Conservation (phyloP, 495 filamentous ascomycete genomes). For the Massariosphaeria phaeospora region DNA sequence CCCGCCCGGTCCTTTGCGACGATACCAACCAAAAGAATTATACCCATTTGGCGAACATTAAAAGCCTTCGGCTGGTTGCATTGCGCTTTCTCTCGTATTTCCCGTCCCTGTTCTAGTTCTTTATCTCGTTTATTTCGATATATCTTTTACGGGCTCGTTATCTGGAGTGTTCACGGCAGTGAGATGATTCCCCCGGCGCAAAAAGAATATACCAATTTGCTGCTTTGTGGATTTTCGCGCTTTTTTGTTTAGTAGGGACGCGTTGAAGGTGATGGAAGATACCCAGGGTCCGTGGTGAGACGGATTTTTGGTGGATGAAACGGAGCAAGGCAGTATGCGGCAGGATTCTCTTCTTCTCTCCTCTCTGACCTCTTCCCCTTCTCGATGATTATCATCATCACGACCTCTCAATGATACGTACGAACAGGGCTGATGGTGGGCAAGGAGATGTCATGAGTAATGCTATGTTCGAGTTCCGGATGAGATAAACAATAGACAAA, state of each 20-base stretch:
- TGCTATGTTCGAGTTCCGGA: slow-evolving; percentile 7
- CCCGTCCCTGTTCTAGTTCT: not conserved
- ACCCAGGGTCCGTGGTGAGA: slow-evolving; percentile 14
- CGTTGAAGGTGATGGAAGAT: not conserved
- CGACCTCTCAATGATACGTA: slow-evolving; percentile 1
- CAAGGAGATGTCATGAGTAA: slow-evolving; percentile 10
- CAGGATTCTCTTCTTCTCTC: slow-evolving; percentile 5
- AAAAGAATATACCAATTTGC: slow-evolving; percentile 39
- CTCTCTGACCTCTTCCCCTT: not conserved
- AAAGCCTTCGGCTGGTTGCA: slow-evolving; percentile 30
- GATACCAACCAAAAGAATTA: slow-evolving; percentile 32
- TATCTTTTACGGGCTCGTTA: slow-evolving; percentile 10
- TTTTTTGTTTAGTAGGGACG: slow-evolving; percentile 7
- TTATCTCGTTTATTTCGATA: not conserved
- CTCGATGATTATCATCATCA: slow-evolving; percentile 4
- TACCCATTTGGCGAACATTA: slow-evolving; percentile 32
- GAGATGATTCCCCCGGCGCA: slow-evolving; percentile 35
- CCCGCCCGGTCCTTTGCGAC: slow-evolving; percentile 19
- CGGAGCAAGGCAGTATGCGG: not conserved
- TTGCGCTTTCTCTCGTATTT: slow-evolving; percentile 6
- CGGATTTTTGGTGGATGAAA: slow-evolving; percentile 3
- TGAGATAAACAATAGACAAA: slow-evolving; percentile 26
- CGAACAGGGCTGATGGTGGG: not conserved
- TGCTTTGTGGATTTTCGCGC: slow-evolving; percentile 19
- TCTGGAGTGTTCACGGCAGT: not conserved